Evolutionary conservation across 208 protist genomes (phyloP).

Genomic region (Kentomonas sorsogonicus): DNA sequence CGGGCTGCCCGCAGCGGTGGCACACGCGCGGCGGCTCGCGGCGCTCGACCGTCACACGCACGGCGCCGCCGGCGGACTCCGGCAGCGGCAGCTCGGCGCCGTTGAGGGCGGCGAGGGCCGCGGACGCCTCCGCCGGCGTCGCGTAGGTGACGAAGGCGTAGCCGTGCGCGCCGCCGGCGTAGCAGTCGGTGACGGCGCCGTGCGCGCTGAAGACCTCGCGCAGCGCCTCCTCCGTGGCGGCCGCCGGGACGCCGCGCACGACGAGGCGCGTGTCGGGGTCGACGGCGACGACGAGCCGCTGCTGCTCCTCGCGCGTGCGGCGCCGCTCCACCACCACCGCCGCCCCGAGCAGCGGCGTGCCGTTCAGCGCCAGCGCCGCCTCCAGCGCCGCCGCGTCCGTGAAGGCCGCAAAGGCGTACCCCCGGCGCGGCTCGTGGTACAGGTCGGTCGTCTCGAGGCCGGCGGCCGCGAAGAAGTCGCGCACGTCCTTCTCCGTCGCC

Average conservation of each 20-base stretch:
- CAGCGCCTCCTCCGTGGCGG: constrained; percentile 28
- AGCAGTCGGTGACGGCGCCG: constrained; percentile 52
- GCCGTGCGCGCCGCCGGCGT: constrained; percentile 25
- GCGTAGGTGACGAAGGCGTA: constrained; percentile 68
- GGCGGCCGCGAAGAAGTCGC: constrained; percentile 32
- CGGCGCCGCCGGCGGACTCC: no score
- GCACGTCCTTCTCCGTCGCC: constrained; percentile 27
- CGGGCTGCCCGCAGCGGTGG: constrained; percentile 36
- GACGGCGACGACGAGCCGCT: not conserved
- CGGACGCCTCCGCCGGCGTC: no score
- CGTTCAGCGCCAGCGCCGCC: constrained; percentile 53
- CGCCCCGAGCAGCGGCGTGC: constrained; percentile 29
- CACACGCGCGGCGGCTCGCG: constrained; percentile 36
- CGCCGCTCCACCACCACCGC: constrained; percentile 41
- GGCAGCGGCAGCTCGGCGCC: no score
- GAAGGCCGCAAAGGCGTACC: constrained; percentile 55
- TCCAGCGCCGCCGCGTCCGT: constrained; percentile 25
- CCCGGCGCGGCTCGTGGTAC: constrained; percentile 22
- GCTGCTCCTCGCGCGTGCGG: constrained; percentile 10
- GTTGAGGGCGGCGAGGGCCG: no score
- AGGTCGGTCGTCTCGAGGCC: constrained; percentile 52
- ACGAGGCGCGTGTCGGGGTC: constrained; percentile 34
- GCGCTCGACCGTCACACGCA: constrained; percentile 35
- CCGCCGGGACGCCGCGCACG: constrained; percentile 31
- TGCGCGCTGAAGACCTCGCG: constrained; percentile 44